These are phyloP conservation scores for Leucosporidium scottii DNA, from an alignment of 768 basidiomycete genomes.

Conservation along the genomic window DNA sequence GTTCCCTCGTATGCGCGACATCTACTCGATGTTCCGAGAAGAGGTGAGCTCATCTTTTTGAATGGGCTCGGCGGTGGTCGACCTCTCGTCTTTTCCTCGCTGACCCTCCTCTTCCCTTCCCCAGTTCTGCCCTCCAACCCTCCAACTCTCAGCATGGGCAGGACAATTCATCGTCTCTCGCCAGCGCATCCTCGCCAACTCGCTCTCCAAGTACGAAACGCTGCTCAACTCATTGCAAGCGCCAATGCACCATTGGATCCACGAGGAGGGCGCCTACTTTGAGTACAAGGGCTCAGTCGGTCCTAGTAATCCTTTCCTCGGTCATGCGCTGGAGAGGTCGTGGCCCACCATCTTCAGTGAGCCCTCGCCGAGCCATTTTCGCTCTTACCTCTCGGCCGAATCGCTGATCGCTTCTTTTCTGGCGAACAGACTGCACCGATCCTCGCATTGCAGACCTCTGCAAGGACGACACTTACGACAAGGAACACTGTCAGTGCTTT, in stretches of 20 bases:
- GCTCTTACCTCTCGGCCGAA: neutral
- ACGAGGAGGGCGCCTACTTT: conserved; percentile 4
- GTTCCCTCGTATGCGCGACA: conserved; percentile 38
- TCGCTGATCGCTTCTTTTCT: neutral
- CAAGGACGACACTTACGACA: conserved; percentile 10
- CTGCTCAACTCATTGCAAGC: conserved; percentile 17
- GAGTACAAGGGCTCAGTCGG: neutral
- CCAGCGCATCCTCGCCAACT: conserved; percentile 36
- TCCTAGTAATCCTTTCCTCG: conserved; percentile 3
- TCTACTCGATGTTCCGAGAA: conserved; percentile 39
- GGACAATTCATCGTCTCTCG: conserved; percentile 41
- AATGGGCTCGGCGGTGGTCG: neutral
- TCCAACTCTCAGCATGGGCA: conserved; percentile 38
- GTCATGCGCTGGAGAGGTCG: conserved; percentile 11
- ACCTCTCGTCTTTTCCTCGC: no score
- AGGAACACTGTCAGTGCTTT: conserved; percentile 5
- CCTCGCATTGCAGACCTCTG: neutral
- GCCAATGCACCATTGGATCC: conserved; percentile 13
- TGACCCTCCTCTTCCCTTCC: no score
- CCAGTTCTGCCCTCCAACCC: conserved; percentile 26
- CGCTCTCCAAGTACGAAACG: conserved; percentile 33
- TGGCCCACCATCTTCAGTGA: conserved; percentile 18
- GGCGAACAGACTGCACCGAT: conserved; percentile 11
- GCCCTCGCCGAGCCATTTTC: neutral
- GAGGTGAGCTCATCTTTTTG: conserved; percentile 34